These are phyloP conservation scores for Nicotiana otophora DNA, from an alignment of 257 asterid genomes.

Conservation along the genomic window DNA sequence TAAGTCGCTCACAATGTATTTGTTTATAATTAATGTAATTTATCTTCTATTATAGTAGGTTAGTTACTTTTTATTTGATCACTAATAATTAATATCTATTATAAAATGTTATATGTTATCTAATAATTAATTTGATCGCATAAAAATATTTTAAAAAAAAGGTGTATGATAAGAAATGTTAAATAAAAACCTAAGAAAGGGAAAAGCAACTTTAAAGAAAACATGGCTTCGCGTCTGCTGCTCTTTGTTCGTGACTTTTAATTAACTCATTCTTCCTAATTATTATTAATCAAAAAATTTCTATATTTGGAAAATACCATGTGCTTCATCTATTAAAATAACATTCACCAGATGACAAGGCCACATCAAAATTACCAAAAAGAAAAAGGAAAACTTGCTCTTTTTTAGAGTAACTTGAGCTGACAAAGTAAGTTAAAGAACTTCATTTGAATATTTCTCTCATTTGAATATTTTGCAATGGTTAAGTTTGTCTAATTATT, in stretches of 20 bases:
- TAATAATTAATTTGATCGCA: too few relatives aligned
- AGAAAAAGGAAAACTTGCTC: constrained; percentile 21
- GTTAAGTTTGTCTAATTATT: too few relatives aligned
- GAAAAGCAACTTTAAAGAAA: constrained; percentile 38
- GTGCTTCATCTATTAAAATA: constrained; percentile 29
- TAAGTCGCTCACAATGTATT: too few relatives aligned
- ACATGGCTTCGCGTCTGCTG: constrained; percentile 40
- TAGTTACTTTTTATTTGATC: too few relatives aligned
- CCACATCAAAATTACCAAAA: background rate
- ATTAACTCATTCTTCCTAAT: background rate
- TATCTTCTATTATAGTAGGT: too few relatives aligned
- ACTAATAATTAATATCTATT: too few relatives aligned
- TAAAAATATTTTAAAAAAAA: background rate
- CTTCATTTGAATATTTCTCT: background rate
- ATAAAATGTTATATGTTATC: too few relatives aligned
- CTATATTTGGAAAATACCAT: constrained; percentile 27
- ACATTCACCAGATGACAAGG: too few relatives aligned
- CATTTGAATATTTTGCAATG: too few relatives aligned
- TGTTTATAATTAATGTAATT: too few relatives aligned
- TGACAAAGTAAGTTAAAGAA: constrained; percentile 7
- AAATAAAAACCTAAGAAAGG: constrained; percentile 27
- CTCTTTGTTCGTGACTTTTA: background rate
- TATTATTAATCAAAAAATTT: constrained; percentile 13
- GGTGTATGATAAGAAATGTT: constrained; percentile 24
- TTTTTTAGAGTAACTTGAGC: constrained; percentile 26